Evolutionary conservation across 495 filamentous ascomycete genomes (phyloP).

Genomic region (Annulohypoxylon moriforme): DNA sequence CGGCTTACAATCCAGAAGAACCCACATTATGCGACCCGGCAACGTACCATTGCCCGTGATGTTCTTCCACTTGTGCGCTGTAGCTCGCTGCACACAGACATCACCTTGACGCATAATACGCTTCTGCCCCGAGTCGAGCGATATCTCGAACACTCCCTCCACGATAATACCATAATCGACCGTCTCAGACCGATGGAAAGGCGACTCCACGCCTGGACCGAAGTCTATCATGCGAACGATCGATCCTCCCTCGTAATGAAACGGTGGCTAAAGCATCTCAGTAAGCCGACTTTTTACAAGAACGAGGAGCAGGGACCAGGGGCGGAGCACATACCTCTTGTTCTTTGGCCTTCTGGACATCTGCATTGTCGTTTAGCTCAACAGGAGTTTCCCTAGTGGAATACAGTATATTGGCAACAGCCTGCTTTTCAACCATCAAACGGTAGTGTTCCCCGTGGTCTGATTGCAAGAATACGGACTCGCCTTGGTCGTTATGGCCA

Average conservation of each 20-base stretch:
- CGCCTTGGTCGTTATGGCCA: neutral
- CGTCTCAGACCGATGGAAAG: constrained; percentile 68
- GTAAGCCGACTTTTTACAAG: no score
- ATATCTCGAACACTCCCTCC: constrained; percentile 64
- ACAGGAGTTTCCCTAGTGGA: neutral
- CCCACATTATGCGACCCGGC: neutral
- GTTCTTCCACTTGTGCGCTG: neutral
- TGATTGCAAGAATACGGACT: neutral
- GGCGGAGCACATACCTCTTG: neutral
- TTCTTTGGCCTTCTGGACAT: neutral
- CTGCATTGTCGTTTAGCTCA: neutral
- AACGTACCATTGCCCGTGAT: neutral
- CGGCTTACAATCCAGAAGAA: neutral
- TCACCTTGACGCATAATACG: constrained; percentile 61
- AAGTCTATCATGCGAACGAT: constrained; percentile 68
- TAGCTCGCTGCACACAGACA: neutral
- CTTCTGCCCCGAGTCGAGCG: constrained; percentile 63
- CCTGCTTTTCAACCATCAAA: neutral
- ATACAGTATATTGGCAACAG: neutral
- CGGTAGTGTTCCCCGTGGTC: neutral
- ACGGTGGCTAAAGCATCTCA: neutral
- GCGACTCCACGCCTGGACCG: constrained; percentile 57
- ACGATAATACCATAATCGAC: constrained; percentile 71
- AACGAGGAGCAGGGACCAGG: no score
- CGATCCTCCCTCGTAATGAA: neutral